These are phyloP conservation scores for Diddensiella transvaalensis DNA, from an alignment of 805 yeast species.

Conservation along the genomic window DNA sequence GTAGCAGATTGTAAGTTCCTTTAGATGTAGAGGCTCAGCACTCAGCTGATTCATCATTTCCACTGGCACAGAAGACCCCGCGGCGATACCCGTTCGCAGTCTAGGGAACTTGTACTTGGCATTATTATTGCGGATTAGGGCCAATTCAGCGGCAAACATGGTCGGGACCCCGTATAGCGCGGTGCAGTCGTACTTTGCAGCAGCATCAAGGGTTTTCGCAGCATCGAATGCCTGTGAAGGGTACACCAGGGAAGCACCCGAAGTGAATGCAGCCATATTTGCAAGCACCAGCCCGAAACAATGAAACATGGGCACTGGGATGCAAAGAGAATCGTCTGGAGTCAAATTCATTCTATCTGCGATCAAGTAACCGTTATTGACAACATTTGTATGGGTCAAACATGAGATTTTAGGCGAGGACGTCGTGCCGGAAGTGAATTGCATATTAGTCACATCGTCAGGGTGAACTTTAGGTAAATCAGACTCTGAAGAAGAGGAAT, in stretches of 20 bases:
- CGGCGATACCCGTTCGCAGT: slow-evolving; percentile 32
- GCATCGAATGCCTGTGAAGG: slow-evolving; percentile 30
- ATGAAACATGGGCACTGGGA: slow-evolving; percentile 34
- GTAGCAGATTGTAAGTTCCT: slow-evolving; percentile 30
- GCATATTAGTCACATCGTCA: slow-evolving; percentile 29
- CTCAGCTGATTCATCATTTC: slow-evolving; percentile 28
- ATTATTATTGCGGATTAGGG: slow-evolving; percentile 19
- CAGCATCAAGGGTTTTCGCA: slow-evolving; percentile 22
- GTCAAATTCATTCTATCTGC: slow-evolving; percentile 28
- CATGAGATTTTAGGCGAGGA: slow-evolving; percentile 30
- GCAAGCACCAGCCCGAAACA: slow-evolving; percentile 33
- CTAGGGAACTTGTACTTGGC: slow-evolving; percentile 24
- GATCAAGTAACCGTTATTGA: slow-evolving; percentile 30
- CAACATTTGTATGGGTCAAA: slow-evolving; percentile 27
- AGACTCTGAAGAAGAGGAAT: not conserved
- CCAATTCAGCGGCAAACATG: slow-evolving; percentile 32
- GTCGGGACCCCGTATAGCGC: slow-evolving; percentile 33
- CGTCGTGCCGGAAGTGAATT: slow-evolving; percentile 34
- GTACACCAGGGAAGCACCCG: slow-evolving; percentile 28
- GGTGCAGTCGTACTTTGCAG: slow-evolving; percentile 26
- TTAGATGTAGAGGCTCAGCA: slow-evolving; percentile 20
- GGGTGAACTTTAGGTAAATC: not conserved
- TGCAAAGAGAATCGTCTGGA: slow-evolving; percentile 23
- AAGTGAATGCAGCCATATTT: slow-evolving; percentile 25
- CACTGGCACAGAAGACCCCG: slow-evolving; percentile 33